Base-by-base conservation (phyloP, 1,284 basidiomycete genomes). In the Pseudozyma thailandica region DNA sequence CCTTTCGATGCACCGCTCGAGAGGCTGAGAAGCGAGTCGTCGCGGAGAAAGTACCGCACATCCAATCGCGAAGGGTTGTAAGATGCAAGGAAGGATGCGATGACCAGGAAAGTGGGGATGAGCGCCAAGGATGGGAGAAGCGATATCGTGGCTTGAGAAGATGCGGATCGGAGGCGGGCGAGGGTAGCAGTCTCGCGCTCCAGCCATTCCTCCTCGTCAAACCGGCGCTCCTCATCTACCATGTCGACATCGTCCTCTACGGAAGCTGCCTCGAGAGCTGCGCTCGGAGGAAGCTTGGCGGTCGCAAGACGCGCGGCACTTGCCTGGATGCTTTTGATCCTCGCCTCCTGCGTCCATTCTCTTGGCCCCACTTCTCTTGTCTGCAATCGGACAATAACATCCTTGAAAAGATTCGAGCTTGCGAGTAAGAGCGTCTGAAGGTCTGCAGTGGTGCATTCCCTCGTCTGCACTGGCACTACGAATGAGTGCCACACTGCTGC, bases 61-160 rank as follows among this genome's bases (percentile, higher is more conserved):
- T 96, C 94, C 6, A 89, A 89, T 75, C 89, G 90, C 0, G 89
- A 83, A 0, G 93, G 93, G 81, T 96, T 96, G 58, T 90, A 92
- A 43, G 91, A 92, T 2, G 92, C 92, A 30, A 94, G 84, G 81
- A 90, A 96, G 0, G 90, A 88, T 0, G 93, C 91, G 8, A 95
- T 83, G 12, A 95, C 84, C 18, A 95, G 86, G 76, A 90, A 94
- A 69, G 90, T 90, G 13, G 56, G 60, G 20, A 74, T 68, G 37
- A 70, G 75, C 9, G 73, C 53, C 3, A 73, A 41, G 6, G 64
- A 69, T 1, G 70, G 64, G 4, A 64, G 35, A 9, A 65, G 47
- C 7, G 70, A 60, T 2, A 63, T 52, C 16, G 44, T 69, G 0
- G 70, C 70, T 21, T 57, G 64, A 3, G 55, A 63, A 6, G 60